These are phyloP conservation scores for Fusarium liriodendri DNA, from an alignment of 2,329 filamentous ascomycete genomes.

Conservation along the genomic window DNA sequence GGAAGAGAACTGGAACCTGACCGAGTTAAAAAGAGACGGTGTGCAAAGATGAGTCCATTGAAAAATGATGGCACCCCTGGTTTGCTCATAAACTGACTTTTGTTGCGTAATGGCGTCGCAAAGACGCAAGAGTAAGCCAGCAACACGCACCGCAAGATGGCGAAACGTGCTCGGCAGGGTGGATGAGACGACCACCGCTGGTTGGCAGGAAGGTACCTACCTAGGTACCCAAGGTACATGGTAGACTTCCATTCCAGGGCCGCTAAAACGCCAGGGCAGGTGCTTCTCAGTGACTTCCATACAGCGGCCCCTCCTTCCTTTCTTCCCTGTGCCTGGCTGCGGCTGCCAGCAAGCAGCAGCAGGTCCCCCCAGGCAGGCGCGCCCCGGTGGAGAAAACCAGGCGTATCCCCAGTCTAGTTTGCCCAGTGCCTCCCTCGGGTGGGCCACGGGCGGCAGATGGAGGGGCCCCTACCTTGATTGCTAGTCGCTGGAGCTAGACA, in stretches of 20 bases:
- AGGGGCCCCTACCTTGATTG: neutral
- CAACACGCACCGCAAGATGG: conserved; percentile 29
- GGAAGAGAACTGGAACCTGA: conserved; percentile 5
- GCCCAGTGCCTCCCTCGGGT: neutral
- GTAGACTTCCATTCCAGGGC: neutral
- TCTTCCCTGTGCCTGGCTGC: conserved; percentile 18
- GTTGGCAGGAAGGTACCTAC: neutral
- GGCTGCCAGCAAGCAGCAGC: neutral
- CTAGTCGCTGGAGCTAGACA: conserved; percentile 1
- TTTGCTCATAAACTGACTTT: conserved; percentile 15
- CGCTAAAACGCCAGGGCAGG: neutral
- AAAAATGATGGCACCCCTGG: neutral
- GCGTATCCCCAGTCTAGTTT: neutral
- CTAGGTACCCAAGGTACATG: neutral
- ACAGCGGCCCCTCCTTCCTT: neutral
- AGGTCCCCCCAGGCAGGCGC: neutral
- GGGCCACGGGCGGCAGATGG: conserved; percentile 1
- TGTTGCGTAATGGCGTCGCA: conserved; percentile 36
- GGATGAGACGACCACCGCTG: conserved; percentile 34
- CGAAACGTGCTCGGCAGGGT: conserved; percentile 43
- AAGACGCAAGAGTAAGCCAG: conserved; percentile 30
- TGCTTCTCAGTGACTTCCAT: neutral
- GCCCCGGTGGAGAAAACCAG: neutral
- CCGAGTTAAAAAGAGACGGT: neutral
- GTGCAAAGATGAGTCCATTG: neutral